A percentile compares a stretch with the other conserved stretches of the same genome.
phyloP scores from a whole-genome alignment of 768 basidiomycete genomes.

The Strobilomyces dryophilus region DNA sequence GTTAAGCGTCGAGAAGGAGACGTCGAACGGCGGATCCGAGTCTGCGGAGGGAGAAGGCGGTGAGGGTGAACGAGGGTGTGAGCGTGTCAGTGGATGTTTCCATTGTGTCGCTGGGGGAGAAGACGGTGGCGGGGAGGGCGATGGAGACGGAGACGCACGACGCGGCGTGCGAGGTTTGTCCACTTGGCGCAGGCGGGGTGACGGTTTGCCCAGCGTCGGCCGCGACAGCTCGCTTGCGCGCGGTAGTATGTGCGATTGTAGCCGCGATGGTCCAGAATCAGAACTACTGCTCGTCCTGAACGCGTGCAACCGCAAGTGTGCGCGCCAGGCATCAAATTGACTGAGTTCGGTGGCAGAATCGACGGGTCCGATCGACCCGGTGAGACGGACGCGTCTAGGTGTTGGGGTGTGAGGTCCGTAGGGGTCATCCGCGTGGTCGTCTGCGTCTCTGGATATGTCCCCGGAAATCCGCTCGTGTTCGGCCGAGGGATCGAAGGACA shows the following conservation, averaged over 20 bases:
- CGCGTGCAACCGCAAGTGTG: not conserved
- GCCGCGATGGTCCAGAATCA: not conserved
- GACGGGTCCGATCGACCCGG: slow-evolving; percentile 52
- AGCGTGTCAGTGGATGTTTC: not conserved
- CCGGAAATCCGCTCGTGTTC: not conserved
- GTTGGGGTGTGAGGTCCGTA: slow-evolving; percentile 19
- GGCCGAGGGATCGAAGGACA: not conserved
- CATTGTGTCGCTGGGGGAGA: not conserved
- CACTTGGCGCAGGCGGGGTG: not conserved
- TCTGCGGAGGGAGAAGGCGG: slow-evolving; percentile 6
- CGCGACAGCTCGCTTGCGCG: not conserved
- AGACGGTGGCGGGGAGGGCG: slow-evolving; percentile 1
- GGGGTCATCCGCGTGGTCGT: slow-evolving; percentile 3
- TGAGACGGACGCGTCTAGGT: slow-evolving; percentile 39
- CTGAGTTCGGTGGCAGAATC: slow-evolving; percentile 51
- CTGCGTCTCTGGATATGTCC: not conserved
- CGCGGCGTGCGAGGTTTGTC: not conserved
- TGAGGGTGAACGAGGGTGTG: too few relatives aligned
- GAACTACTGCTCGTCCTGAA: not conserved
- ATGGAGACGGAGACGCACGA: not conserved
- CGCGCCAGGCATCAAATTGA: slow-evolving; percentile 40
- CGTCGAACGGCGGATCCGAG: slow-evolving; percentile 18
- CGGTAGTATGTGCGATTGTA: not conserved
- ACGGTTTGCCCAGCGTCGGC: not conserved
- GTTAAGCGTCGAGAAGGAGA: slow-evolving; percentile 22